Evolutionary conservation across 2,329 filamentous ascomycete species (phyloP), one percentile per base, ranked within the genome.

Genomic region (Lasiodiplodia sp.): DNA sequence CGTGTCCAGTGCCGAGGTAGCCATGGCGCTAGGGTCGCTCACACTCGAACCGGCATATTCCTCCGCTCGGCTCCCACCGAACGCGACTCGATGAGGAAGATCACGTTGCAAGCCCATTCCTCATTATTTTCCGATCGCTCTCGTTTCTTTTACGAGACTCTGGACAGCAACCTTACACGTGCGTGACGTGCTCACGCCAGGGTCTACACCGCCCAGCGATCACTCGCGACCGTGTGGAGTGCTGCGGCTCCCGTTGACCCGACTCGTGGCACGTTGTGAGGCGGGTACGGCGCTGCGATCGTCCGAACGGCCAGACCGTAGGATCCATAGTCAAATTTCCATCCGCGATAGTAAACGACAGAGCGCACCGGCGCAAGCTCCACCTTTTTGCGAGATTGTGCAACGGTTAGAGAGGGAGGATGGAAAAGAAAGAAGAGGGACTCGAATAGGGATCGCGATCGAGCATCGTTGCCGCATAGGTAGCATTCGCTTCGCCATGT

Each of bases 51-150:
- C 60, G 47, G 60, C 31, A 53, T 52, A 25, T 53, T 52, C 47
- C 60, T 49, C 60, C 28, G 60, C 28, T 49, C 44, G 44, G 44
- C 44, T 47, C 44, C 44, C 44, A 21, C 44, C 44, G 44, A 47
- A 18, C 18, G 44, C 44, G 44, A 64, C 60, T 64, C 44, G 40
- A 49, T 25, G 10, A 8, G 18, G 44, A 47, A 34, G 40, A 49
- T 62, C 40, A 52, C 60, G 60, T 47, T 52, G 21, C 37, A 47
- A 52, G 60, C 60, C 47, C 60, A 37, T 21, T n/a, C n/a, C 31
- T 34, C 31, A 10, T 44, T 44, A 60, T 44, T 37, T 21, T 21
- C 40, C 37, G 37, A 47, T 47, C n/a, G n/a, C 44, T 21, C 44
- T 1, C n/a, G 44, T 47, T 47, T 47, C 44, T 21, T 47, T 21